Percentiles rank a stretch among this genome's conserved stretches.
phyloP scores from a whole-genome alignment of 805 yeast species.

The Metschnikowia gelsemii region DNA sequence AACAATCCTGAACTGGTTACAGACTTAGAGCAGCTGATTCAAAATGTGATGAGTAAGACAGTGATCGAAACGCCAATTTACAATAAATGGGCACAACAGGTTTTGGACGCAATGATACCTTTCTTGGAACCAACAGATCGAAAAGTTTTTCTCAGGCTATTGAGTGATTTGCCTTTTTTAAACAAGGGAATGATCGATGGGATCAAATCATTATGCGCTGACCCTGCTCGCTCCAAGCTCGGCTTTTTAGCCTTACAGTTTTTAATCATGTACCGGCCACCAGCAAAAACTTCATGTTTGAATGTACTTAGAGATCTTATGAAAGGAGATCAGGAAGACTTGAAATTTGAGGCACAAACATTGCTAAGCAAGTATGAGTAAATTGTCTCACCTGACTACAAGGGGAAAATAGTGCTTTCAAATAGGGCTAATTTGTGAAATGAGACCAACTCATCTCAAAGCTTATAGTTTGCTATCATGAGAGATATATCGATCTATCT shows the following conservation, averaged over 20 bases:
- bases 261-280: conserved; percentile 87
- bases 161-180: conserved; percentile 84
- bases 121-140: conserved; percentile 80
- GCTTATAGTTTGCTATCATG: no score
- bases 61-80: conserved; percentile 49
- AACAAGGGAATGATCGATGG: conserved; percentile 59
- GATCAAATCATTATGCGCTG: conserved; percentile 72
- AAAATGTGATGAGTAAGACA: conserved; percentile 17
- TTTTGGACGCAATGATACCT: conserved; percentile 79
- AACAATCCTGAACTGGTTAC: conserved; percentile 17
- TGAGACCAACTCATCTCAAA: no score
- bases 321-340: conserved; percentile 48
- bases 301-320: conserved; percentile 47
- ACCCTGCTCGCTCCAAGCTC: conserved; percentile 76
- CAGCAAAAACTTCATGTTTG: conserved; percentile 59
- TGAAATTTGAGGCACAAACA: conserved; percentile 46
- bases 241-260: conserved; percentile 84
- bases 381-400: neutral
- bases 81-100: conserved; percentile 63
- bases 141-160: conserved; percentile 72
- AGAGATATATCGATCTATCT: no score
- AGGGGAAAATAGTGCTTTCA: no score
- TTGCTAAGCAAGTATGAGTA: conserved; percentile 46
- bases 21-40: conserved; percentile 21
- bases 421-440: no score